Conservation (phyloP, 768 basidiomycete genomes). For the Kwoniella dejecticola region DNA sequence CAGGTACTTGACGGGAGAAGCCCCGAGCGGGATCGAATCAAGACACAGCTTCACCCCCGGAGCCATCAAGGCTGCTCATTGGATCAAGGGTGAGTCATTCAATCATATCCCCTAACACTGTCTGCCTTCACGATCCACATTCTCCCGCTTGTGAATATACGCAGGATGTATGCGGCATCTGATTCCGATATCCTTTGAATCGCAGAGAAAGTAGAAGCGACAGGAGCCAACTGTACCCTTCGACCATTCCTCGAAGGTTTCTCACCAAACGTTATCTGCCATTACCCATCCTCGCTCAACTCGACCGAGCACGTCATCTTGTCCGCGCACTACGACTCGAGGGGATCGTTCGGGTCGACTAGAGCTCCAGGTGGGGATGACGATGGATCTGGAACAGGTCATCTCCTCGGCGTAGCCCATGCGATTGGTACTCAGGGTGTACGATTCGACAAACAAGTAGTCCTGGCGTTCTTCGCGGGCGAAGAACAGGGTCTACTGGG, state of each 20-base stretch:
- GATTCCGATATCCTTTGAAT: no score
- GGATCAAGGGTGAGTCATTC: constrained; percentile 66
- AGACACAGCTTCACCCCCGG: constrained; percentile 80
- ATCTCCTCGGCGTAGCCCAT: constrained; percentile 77
- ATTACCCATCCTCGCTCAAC: constrained; percentile 64
- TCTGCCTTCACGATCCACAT: no score
- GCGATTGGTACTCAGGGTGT: constrained; percentile 69
- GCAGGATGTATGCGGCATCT: no score
- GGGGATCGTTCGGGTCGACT: constrained; percentile 79
- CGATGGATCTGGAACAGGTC: constrained; percentile 67
- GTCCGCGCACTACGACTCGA: constrained; percentile 86
- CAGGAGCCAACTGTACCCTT: constrained; percentile 73
- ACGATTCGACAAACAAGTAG: constrained; percentile 73
- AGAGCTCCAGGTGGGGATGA: constrained; percentile 70
- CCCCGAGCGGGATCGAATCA: constrained; percentile 68
- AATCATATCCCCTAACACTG: neutral
- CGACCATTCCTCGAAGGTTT: constrained; percentile 70
- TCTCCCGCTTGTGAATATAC: no score
- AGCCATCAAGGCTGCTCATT: constrained; percentile 66
- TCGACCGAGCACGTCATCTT: constrained; percentile 71
- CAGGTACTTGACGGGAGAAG: constrained; percentile 81
- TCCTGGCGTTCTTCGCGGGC: constrained; percentile 80
- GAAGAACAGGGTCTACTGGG: constrained; percentile 89
- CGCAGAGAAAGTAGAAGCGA: constrained; percentile 63
- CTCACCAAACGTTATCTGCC: constrained; percentile 81